These are phyloP conservation scores for Globisporangium rhizosaccharum DNA, from an alignment of 352 stramenopile species.

Conservation along the genomic window DNA sequence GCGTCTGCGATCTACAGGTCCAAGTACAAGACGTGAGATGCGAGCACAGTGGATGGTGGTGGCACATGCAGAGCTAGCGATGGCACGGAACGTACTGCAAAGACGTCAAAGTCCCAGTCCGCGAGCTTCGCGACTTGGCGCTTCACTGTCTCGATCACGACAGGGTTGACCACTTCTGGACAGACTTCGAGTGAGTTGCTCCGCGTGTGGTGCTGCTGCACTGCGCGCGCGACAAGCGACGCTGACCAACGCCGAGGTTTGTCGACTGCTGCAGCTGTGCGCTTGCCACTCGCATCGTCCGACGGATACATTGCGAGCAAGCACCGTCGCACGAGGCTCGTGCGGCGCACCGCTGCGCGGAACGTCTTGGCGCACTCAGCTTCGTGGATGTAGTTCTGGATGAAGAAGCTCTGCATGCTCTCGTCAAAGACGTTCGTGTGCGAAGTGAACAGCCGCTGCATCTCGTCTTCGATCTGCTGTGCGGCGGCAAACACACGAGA, in stretches of 20 bases:
- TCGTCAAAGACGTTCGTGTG: slow-evolving; percentile 84
- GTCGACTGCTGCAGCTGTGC: neutral
- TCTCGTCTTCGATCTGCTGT: slow-evolving; percentile 45
- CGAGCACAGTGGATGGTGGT: neutral
- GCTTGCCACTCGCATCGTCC: slow-evolving; percentile 15
- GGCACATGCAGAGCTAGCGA: neutral
- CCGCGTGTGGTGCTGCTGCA: slow-evolving; percentile 25
- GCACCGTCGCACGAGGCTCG: slow-evolving; percentile 67
- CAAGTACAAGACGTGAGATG: neutral
- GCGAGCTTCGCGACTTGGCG: slow-evolving; percentile 47
- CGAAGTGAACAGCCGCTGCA: slow-evolving; percentile 70
- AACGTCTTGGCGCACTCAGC: slow-evolving; percentile 65
- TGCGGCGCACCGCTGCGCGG: slow-evolving; percentile 55
- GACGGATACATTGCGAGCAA: slow-evolving; percentile 65
- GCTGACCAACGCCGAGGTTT: slow-evolving; percentile 31
- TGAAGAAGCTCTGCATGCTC: slow-evolving; percentile 82
- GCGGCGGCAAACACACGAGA: too few species aligned
- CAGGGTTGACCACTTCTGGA: slow-evolving; percentile 43
- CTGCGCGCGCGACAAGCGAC: slow-evolving; percentile 20
- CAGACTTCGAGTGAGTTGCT: slow-evolving; percentile 42
- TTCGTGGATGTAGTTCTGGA: slow-evolving; percentile 83
- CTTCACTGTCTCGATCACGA: slow-evolving; percentile 42
- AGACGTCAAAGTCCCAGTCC: slow-evolving; percentile 69
- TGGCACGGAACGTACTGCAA: slow-evolving; percentile 26
- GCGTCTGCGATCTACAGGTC: slow-evolving; percentile 32